Conservation (phyloP, 805 yeast species). For the Debaryomyces tyrocola region DNA sequence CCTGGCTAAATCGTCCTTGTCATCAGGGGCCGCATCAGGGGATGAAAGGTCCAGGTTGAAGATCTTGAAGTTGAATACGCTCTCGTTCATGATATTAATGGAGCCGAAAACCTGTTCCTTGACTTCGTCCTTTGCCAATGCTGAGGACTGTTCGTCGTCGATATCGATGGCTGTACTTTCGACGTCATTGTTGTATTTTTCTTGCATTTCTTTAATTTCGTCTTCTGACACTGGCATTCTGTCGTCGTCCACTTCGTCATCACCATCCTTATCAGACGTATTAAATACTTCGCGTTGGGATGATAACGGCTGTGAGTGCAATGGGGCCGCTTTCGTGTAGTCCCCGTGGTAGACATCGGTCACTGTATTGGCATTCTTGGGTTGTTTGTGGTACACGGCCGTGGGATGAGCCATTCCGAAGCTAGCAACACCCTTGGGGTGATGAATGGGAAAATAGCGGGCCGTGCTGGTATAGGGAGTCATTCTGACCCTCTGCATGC, state of each 20-base stretch:
- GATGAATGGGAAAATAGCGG: slow-evolving; percentile 5
- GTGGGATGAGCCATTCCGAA: background rate
- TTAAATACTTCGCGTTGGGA: slow-evolving; percentile 46
- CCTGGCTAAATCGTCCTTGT: slow-evolving; percentile 11
- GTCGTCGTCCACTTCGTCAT: slow-evolving; percentile 18
- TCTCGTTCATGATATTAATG: slow-evolving; percentile 36
- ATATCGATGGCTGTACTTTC: slow-evolving; percentile 6
- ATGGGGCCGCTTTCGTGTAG: slow-evolving; percentile 46
- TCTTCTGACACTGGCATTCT: slow-evolving; percentile 28
- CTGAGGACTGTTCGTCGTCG: background rate
- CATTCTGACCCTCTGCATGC: slow-evolving; percentile 10
- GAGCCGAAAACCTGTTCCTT: slow-evolving; percentile 33
- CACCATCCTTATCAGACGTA: background rate
- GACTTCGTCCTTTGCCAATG: background rate
- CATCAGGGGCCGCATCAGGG: background rate
- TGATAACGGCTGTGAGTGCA: slow-evolving; percentile 51
- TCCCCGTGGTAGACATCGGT: slow-evolving; percentile 53
- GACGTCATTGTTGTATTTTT: slow-evolving; percentile 18
- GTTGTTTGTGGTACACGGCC: background rate
- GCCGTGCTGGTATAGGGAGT: slow-evolving; percentile 10
- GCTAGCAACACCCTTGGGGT: background rate
- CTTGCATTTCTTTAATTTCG: slow-evolving; percentile 32
- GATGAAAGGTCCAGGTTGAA: slow-evolving; percentile 14
- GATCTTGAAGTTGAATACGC: slow-evolving; percentile 34
- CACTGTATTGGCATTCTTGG: slow-evolving; percentile 24